Evolutionary conservation across 306 rosid species (phyloP), one percentile per base, ranked within the genome.

Genomic region (Castanea mollissima): DNA sequence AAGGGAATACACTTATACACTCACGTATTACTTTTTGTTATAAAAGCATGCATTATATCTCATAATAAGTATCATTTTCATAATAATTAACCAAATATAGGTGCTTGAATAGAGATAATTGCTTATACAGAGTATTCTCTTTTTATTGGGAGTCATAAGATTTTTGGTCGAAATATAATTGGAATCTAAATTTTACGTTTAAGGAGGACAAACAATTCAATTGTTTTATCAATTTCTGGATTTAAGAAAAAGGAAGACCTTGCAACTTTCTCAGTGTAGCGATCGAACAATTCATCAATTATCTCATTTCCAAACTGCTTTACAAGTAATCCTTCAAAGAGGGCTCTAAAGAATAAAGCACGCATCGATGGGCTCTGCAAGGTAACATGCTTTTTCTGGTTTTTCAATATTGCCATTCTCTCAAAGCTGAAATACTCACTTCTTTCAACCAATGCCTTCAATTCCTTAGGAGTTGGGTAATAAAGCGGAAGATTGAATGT

Each of bases 221-320:
- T 34, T 54, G 65, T 0, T 18, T 75, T 80, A 0, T 35, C 49
- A 41, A 62, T 83, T 20, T 75, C 46, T 5, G 25, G 0, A 32
- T 83, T 83, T 55, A 76, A 75, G 23, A 31, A 79, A 59, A 72
- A 38, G 20, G 80, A 79, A 7, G 49, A 78, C 63, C 76, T 49
- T 44, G 29, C 21, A 74, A 83, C 71, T 83, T 79, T 79, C 75
- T 75, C 19, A 20, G 78, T 6, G 44, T 21, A 79, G 12, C 78
- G 80, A 74, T 70, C n/a, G 75, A 74, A 83, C 14, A 83, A 74
- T 27, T 83, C 80, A 60, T 75, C 83, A 32, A 69, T 58, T 9
- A 83, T 58, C 76, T 44, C 77, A 14, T 38, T 70, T 14, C 86
- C 86, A 18, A 83, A 83, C 56, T 83, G 86, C 3, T 52, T 83